Percentiles rank a stretch among this genome's conserved stretches.
phyloP scores from a whole-genome alignment of 768 basidiomycete species.

The Tylopilus balloui region DNA sequence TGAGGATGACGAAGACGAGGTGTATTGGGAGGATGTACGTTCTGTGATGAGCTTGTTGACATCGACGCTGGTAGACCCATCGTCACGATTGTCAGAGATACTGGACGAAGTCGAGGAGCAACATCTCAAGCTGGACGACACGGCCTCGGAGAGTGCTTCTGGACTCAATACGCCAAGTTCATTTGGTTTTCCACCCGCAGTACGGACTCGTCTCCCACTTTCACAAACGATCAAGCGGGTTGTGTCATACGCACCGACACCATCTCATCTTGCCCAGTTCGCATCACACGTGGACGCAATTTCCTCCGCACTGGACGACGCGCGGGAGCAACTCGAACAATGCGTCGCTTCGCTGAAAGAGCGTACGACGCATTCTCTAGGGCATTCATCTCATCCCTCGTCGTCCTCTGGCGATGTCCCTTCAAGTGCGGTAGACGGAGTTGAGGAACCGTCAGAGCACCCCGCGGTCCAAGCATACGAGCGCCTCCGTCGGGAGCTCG shows the following conservation, averaged over 20 bases:
- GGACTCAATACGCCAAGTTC: slow-evolving; percentile 16
- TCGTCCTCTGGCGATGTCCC: slow-evolving; percentile 11
- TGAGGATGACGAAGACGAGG: slow-evolving; percentile 63
- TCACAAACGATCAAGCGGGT: slow-evolving; percentile 11
- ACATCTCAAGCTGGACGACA: slow-evolving; percentile 44
- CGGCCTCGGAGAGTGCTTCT: slow-evolving; percentile 30
- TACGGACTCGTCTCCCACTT: slow-evolving; percentile 13
- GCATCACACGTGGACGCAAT: slow-evolving; percentile 72
- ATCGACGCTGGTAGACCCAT: slow-evolving; percentile 60
- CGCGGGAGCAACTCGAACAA: slow-evolving; percentile 58
- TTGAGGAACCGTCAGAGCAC: slow-evolving; percentile 30
- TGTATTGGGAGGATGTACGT: slow-evolving; percentile 83
- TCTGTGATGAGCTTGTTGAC: slow-evolving; percentile 69
- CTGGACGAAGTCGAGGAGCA: slow-evolving; percentile 56
- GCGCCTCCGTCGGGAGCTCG: slow-evolving; percentile 68
- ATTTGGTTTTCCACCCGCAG: slow-evolving; percentile 15
- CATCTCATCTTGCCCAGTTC: slow-evolving; percentile 63
- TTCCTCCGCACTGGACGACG: slow-evolving; percentile 63
- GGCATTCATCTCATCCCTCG: slow-evolving; percentile 21
- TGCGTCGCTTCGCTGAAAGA: slow-evolving; percentile 57
- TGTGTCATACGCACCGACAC: slow-evolving; percentile 68
- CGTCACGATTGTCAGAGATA: slow-evolving; percentile 56
- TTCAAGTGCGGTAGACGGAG: neutral
- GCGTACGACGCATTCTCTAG: slow-evolving; percentile 7
- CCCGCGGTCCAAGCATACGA: slow-evolving; percentile 70